Conservation (phyloP, 179 eudicot species). For the Spinacia oleracea region DNA sequence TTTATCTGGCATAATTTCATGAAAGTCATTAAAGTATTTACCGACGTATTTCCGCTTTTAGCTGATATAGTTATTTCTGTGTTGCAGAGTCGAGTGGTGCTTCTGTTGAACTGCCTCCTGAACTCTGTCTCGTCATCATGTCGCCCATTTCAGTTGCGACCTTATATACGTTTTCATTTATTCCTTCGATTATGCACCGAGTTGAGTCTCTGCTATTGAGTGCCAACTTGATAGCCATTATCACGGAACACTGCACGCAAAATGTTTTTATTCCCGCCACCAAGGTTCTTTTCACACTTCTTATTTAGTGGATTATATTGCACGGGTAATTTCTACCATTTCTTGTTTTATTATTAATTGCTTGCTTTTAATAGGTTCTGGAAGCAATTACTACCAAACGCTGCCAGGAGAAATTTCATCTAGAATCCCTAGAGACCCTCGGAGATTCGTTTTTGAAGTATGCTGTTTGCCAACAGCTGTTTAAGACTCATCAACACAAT, state of each 20-base stretch:
- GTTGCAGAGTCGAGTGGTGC: constrained; percentile 51
- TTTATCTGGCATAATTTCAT: background rate
- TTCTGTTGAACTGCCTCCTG: constrained; percentile 81
- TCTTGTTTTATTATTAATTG: background rate
- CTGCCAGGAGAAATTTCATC: constrained; percentile 80
- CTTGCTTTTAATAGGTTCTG: constrained; percentile 50
- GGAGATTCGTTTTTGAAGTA: constrained; percentile 97
- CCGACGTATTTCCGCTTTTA: background rate
- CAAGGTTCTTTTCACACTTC: constrained; percentile 46
- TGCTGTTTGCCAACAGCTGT: constrained; percentile 76
- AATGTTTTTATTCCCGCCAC: constrained; percentile 51
- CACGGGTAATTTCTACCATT: no score
- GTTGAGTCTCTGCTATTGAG: constrained; percentile 75
- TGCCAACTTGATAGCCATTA: constrained; percentile 53
- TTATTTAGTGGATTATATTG: constrained; percentile 1
- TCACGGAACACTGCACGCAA: constrained; percentile 46
- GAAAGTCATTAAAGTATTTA: background rate
- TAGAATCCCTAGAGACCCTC: constrained; percentile 94
- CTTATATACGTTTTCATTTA: constrained; percentile 63
- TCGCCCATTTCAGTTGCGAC: constrained; percentile 69
- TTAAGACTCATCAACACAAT: constrained; percentile 51
- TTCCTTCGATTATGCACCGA: constrained; percentile 87
- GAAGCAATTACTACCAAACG: constrained; percentile 86
- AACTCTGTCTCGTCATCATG: constrained; percentile 69
- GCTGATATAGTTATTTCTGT: constrained; percentile 2